Percentiles rank a stretch among this genome's conserved stretches.
These are phyloP conservation scores for Cyclaneusma minus DNA, from an alignment of 2,329 filamentous ascomycete species.

Conservation along the genomic window DNA sequence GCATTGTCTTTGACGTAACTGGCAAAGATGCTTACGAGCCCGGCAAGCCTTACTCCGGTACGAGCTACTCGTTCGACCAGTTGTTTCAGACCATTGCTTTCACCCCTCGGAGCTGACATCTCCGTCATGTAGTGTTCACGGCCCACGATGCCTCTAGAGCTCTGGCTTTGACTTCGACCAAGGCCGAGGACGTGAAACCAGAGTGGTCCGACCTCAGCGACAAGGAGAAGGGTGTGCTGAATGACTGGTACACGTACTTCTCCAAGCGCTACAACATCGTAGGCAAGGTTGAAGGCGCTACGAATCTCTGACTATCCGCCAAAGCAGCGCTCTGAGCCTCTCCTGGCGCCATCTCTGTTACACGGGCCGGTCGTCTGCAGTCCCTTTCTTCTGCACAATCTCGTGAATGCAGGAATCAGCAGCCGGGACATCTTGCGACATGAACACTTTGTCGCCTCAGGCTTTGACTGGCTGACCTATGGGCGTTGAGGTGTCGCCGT, in stretches of 20 bases:
- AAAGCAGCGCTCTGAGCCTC: slow-evolving; percentile 19
- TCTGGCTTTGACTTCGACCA: slow-evolving; percentile 72
- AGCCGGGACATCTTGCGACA: not conserved
- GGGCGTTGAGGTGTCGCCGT: not conserved
- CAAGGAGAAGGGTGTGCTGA: slow-evolving; percentile 68
- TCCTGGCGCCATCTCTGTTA: too few relatives aligned
- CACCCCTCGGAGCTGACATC: not conserved
- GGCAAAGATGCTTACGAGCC: slow-evolving; percentile 77
- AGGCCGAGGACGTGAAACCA: slow-evolving; percentile 64
- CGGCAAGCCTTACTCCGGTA: slow-evolving; percentile 75
- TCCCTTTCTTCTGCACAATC: too few relatives aligned
- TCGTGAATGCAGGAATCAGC: not conserved
- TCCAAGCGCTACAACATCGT: slow-evolving; percentile 92
- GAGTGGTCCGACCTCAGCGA: slow-evolving; percentile 75
- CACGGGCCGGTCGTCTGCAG: too few relatives aligned
- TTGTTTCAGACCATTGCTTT: slow-evolving; percentile 1
- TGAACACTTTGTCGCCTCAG: not conserved
- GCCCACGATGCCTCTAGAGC: slow-evolving; percentile 94
- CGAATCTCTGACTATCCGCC: too few relatives aligned
- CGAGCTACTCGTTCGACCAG: slow-evolving; percentile 13
- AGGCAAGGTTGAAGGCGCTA: slow-evolving; percentile 46
- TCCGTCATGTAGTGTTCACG: slow-evolving; percentile 58
- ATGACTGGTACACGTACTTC: slow-evolving; percentile 95
- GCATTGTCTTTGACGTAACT: slow-evolving; percentile 86
- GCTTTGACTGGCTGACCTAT: not conserved